phyloP scores from a whole-genome alignment of 176 grass and related monocot genomes.

The Cenchrus americanus region DNA sequence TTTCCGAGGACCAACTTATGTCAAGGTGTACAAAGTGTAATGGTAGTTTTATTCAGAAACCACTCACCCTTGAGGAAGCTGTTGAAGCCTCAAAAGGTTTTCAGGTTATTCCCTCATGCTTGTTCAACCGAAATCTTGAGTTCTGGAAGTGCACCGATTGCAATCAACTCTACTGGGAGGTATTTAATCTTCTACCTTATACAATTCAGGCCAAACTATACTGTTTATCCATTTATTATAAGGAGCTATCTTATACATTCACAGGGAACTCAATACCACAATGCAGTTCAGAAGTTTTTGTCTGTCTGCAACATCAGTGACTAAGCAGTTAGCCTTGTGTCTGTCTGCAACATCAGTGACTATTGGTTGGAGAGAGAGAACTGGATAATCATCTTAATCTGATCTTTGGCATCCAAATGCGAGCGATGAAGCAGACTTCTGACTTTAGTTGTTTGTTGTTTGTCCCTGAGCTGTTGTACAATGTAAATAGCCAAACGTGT shows the following conservation, averaged over 20 bases:
- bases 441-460: conserved; percentile 12
- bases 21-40: conserved; percentile 99
- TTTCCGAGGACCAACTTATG: conserved; percentile 85
- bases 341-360: conserved; percentile 86
- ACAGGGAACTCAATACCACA: conserved; percentile 95
- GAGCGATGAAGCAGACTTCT: not conserved
- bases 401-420: not conserved
- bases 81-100: conserved; percentile 92
- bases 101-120: conserved; percentile 82
- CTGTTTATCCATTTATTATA: conserved; percentile 13
- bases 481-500: conserved; percentile 37
- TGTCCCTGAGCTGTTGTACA: conserved; percentile 22
- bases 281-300: conserved; percentile 86
- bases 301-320: conserved; percentile 87
- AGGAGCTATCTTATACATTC: conserved; percentile 8
- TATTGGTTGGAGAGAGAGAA: conserved; percentile 32
- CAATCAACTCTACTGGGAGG: conserved; percentile 98
- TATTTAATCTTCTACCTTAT: conserved; percentile 41
- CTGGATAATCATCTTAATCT: not conserved
- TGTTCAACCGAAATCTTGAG: conserved; percentile 88
- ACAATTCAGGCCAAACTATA: not conserved
- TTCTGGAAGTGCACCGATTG: conserved; percentile 97
- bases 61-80: conserved; percentile 80
- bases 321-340: conserved; percentile 46
- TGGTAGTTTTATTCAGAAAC: conserved; percentile 96